Evolutionary conservation across 176 grass and related monocot species (phyloP), one percentile per base, ranked within the genome.

Genomic region (Phyllostachys edulis): DNA sequence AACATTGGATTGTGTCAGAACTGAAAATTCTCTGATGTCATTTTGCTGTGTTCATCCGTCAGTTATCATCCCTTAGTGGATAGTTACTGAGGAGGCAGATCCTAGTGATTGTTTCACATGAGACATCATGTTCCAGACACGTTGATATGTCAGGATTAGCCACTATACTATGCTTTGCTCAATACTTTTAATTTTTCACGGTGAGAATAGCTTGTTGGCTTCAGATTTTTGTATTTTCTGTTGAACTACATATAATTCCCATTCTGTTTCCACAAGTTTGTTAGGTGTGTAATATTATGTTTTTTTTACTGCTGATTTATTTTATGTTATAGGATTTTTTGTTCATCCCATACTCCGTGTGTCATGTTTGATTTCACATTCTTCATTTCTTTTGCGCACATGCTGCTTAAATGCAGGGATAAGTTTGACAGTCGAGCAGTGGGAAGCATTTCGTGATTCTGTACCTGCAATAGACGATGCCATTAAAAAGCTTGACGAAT

Each of bases 341-440:
- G 4, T 34, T 18, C 40, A 44, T 76, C 8, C 2, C 45, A 21
- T 23, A 11, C 39, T 21, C 23, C 56, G n/a, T 1, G 2, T 51
- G 16, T 17, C 24, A 71, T 64, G 16, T 74, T 65, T 34, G 18
- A 56, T 56, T 75, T 7, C 0, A 16, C 5, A 16, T 4, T 52
- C 37, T 60, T 61, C 61, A n/a, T 27, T 67, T 79, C 21, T 60
- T 52, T 44, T 70, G 74, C 77, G 57, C 24, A 77, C 56, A 32
- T 18, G 44, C 11, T 67, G 7, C 84, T 32, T n/a, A 57, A 69
- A 71, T 62, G 64, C 79, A 95, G 89, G 96, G 20, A 87, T 98
- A 83, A 94, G 91, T 83, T 79, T 98, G 89, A 90, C 93, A 3
- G 81, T 89, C 1, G 91, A 98, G 71, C 96, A 98, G 84, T 98